A percentile compares a stretch with the other conserved stretches of the same genome.
Evolutionary conservation across 768 basidiomycete genomes (phyloP).

Genomic region (Tephrocybe sp.): DNA sequence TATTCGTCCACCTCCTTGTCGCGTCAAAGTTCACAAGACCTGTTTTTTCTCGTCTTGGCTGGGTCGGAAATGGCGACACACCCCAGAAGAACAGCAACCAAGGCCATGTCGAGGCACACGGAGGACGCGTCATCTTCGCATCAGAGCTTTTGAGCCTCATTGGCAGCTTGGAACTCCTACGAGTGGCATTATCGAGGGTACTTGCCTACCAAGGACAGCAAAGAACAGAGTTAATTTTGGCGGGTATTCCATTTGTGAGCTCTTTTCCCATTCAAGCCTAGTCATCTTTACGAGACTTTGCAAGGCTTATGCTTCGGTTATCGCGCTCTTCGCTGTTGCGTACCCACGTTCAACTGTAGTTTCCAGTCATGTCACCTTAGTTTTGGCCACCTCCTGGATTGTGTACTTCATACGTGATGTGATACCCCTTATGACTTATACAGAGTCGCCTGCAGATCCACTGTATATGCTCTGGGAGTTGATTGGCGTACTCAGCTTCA

Average conservation of each 20-base stretch:
- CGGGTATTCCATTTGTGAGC: slow-evolving; percentile 11
- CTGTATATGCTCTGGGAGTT: slow-evolving; percentile 54
- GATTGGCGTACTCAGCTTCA: slow-evolving; percentile 43
- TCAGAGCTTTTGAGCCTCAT: slow-evolving; percentile 10
- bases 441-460: slow-evolving; percentile 43
- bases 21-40: slow-evolving; percentile 5
- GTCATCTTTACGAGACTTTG: not conserved
- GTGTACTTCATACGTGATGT: slow-evolving; percentile 59
- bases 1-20: slow-evolving; percentile 6
- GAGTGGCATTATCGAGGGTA: slow-evolving; percentile 11
- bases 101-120: slow-evolving; percentile 12
- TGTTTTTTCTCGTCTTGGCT: slow-evolving; percentile 3
- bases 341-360: slow-evolving; percentile 9
- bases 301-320: slow-evolving; percentile 14
- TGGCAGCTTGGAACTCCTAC: slow-evolving; percentile 15
- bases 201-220: not conserved
- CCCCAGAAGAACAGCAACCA: not conserved
- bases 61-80: not conserved
- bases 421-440: slow-evolving; percentile 57
- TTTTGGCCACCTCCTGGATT: slow-evolving; percentile 14
- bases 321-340: slow-evolving; percentile 9
- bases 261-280: not conserved
- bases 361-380: slow-evolving; percentile 5
- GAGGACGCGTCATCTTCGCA: slow-evolving; percentile 13
- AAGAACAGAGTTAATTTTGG: slow-evolving; percentile 1